Percentiles rank a stretch among this genome's conserved stretches.
These are phyloP conservation scores for Diophrys appendiculata DNA, from an alignment of 73 alveolate genomes.

Conservation along the genomic window DNA sequence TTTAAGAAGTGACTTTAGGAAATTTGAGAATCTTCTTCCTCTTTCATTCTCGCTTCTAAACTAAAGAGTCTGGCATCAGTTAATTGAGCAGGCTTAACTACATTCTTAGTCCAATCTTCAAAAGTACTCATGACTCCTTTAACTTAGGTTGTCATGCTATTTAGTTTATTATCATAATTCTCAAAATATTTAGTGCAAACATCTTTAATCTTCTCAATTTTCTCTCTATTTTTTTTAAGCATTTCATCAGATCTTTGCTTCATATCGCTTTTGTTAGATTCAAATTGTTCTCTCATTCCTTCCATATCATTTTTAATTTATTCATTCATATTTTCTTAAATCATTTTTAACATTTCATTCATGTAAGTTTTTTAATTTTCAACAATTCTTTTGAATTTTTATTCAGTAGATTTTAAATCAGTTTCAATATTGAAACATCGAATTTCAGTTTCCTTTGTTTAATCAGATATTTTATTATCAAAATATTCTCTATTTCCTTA, in stretches of 20 bases:
- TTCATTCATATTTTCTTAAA: no score
- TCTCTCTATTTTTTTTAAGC: background rate
- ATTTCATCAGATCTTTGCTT: background rate
- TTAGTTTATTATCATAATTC: constrained; percentile 43
- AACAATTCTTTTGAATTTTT: no score
- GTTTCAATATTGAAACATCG: no score
- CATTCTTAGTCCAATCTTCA: constrained; percentile 48
- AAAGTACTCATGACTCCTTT: constrained; percentile 22
- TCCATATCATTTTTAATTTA: constrained; percentile 9
- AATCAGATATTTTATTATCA: no score
- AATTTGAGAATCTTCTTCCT: constrained; percentile 57
- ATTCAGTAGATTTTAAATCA: no score
- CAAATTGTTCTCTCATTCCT: background rate
- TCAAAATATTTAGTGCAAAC: constrained; percentile 46
- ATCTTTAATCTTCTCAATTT: constrained; percentile 23
- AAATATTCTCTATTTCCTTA: no score
- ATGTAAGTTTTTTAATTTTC: no score
- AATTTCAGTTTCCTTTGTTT: no score
- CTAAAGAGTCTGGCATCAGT: constrained; percentile 60
- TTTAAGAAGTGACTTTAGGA: constrained; percentile 36
- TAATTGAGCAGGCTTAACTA: constrained; percentile 54
- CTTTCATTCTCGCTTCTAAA: constrained; percentile 51
- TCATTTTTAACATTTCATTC: no score
- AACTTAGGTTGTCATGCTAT: constrained; percentile 24
- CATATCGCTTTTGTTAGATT: no score